Percentiles rank a stretch among this genome's conserved stretches.
These are phyloP conservation scores for Oleoguttula mirabilis DNA, from an alignment of 495 filamentous ascomycete species.

Conservation along the genomic window DNA sequence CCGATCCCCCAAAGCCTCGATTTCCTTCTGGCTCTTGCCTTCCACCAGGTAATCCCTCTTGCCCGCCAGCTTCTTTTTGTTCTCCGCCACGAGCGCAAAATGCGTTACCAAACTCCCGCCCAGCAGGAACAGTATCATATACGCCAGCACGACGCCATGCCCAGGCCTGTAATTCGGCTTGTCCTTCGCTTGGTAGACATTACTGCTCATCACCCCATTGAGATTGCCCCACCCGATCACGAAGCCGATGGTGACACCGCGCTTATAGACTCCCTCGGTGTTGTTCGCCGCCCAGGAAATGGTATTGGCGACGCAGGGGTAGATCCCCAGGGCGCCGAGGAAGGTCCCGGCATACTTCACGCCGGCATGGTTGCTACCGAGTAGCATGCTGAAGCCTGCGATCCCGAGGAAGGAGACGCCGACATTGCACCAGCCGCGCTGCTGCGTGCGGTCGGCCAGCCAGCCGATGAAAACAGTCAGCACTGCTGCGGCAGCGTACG, in stretches of 20 bases:
- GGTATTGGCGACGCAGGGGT: slow-evolving; percentile 83
- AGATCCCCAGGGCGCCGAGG: slow-evolving; percentile 79
- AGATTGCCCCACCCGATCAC: slow-evolving; percentile 11
- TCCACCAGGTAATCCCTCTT: slow-evolving; percentile 57
- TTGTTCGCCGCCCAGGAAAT: slow-evolving; percentile 88
- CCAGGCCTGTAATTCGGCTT: slow-evolving; percentile 45
- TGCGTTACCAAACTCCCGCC: slow-evolving; percentile 54
- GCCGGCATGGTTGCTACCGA: slow-evolving; percentile 42
- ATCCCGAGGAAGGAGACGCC: slow-evolving; percentile 56
- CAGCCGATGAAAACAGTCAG: slow-evolving; percentile 67
- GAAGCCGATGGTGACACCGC: slow-evolving; percentile 44
- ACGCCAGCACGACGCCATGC: slow-evolving; percentile 42
- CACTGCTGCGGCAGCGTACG: slow-evolving; percentile 71
- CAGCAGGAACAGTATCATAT: slow-evolving; percentile 47
- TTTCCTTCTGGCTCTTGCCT: slow-evolving; percentile 46
- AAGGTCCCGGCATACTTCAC: slow-evolving; percentile 77
- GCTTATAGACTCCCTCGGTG: slow-evolving; percentile 82
- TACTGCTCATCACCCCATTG: slow-evolving; percentile 50
- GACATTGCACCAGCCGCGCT: slow-evolving; percentile 78
- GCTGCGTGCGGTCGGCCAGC: slow-evolving; percentile 63
- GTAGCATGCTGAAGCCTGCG: slow-evolving; percentile 66
- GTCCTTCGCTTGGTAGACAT: slow-evolving; percentile 47
- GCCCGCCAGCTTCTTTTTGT: slow-evolving; percentile 46
- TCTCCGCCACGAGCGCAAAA: slow-evolving; percentile 51
- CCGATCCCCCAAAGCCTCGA: slow-evolving; percentile 54